Percentiles rank a stretch among this genome's conserved stretches.
Evolutionary conservation across 2,329 filamentous ascomycete genomes (phyloP).

Genomic region (Neonectria faginata): DNA sequence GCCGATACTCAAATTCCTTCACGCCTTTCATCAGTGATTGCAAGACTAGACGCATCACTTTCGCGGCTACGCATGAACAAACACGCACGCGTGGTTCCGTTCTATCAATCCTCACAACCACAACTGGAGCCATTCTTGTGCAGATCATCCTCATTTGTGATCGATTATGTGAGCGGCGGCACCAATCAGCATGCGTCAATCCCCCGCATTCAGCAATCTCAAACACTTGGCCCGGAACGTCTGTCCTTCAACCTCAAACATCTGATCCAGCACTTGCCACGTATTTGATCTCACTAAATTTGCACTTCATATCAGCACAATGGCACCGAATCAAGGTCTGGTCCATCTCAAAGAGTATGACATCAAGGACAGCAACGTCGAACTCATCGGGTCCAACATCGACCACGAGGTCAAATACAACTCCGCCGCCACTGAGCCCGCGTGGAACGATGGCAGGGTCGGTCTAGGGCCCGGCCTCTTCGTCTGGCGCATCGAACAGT

Average conservation of each 20-base stretch:
- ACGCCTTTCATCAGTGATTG: no score
- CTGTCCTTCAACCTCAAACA: conserved; percentile 1
- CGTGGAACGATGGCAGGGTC: conserved; percentile 71
- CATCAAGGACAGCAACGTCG: conserved; percentile 76
- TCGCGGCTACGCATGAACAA: neutral
- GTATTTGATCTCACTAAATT: neutral
- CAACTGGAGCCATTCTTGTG: neutral
- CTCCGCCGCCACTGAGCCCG: conserved; percentile 73
- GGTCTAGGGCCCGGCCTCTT: conserved; percentile 65
- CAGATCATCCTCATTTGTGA: neutral
- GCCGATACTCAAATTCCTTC: no score
- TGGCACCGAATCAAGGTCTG: conserved; percentile 72
- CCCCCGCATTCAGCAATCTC: conserved; percentile 39
- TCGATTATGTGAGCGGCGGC: conserved; percentile 18
- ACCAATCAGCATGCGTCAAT: conserved; percentile 37
- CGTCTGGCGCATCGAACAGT: conserved; percentile 76
- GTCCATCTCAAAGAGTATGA: conserved; percentile 74
- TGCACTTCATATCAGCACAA: conserved; percentile 44
- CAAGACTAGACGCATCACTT: no score
- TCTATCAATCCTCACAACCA: no score
- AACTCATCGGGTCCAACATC: conserved; percentile 71
- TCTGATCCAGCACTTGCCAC: neutral
- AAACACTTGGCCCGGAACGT: conserved; percentile 6
- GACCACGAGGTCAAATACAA: conserved; percentile 77
- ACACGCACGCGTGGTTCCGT: no score